Evolutionary conservation across 2,329 filamentous ascomycete species (phyloP).

Genomic region (Phyllosticta capitalensis): DNA sequence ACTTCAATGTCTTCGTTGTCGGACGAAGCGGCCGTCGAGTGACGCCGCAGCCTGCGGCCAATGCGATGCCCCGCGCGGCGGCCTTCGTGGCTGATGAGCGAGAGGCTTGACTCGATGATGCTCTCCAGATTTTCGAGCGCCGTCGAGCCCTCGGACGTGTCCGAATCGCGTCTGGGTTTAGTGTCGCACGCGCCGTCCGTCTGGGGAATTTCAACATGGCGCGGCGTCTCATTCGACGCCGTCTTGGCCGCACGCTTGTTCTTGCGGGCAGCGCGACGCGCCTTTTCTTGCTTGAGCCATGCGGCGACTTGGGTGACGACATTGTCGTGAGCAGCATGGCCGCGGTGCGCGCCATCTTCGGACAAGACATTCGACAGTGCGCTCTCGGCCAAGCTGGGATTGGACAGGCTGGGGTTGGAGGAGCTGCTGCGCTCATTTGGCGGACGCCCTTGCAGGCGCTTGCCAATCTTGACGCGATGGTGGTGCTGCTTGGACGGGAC

Average conservation of each 20-base stretch:
- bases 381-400: neutral
- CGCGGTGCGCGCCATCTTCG: slow-evolving; percentile 4
- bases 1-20: slow-evolving; percentile 86
- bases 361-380: slow-evolving; percentile 1
- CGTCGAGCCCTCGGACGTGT: slow-evolving; percentile 58
- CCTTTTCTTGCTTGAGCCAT: slow-evolving; percentile 75
- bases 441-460: slow-evolving; percentile 35
- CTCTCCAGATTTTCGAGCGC: slow-evolving; percentile 73
- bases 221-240: slow-evolving; percentile 10
- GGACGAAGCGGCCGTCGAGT: slow-evolving; percentile 53
- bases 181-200: slow-evolving; percentile 10
- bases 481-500: slow-evolving; percentile 25
- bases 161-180: slow-evolving; percentile 42
- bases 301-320: slow-evolving; percentile 22
- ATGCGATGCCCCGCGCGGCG: slow-evolving; percentile 14
- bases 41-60: slow-evolving; percentile 19
- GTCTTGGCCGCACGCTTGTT: slow-evolving; percentile 33
- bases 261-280: slow-evolving; percentile 51
- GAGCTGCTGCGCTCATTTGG: slow-evolving; percentile 23
- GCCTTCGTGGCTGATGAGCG: slow-evolving; percentile 32
- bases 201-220: neutral
- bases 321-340: slow-evolving; percentile 15
- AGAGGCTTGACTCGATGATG: slow-evolving; percentile 63
- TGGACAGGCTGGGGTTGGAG: slow-evolving; percentile 13
- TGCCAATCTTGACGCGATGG: slow-evolving; percentile 30